Evolutionary conservation across 768 basidiomycete species (phyloP).

Genomic region (Boletus rufocinnamomeus): DNA sequence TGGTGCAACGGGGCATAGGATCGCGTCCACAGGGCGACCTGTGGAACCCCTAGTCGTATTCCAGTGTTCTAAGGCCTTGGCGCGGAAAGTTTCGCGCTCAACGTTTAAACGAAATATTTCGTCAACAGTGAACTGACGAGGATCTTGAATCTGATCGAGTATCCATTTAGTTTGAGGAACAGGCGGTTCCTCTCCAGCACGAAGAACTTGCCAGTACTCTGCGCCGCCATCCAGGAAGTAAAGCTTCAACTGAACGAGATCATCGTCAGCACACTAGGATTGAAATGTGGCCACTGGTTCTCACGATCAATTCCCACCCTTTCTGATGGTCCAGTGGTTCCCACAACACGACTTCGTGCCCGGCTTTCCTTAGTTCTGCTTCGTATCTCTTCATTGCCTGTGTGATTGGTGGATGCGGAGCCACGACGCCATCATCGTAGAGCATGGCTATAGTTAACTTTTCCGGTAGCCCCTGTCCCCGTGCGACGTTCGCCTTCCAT

Average conservation of each 20-base stretch:
- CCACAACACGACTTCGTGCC: conserved; percentile 56
- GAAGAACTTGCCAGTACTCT: conserved; percentile 44
- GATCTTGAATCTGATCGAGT: conserved; percentile 41
- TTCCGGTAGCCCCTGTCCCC: conserved; percentile 40
- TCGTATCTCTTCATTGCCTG: conserved; percentile 43
- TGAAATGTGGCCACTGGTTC: not conserved
- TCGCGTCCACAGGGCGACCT: conserved; percentile 49
- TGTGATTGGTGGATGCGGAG: conserved; percentile 49
- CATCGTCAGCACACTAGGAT: conserved; percentile 17
- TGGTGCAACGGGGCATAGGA: conserved; percentile 49
- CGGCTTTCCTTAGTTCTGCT: conserved; percentile 43
- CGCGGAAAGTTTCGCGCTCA: conserved; percentile 45
- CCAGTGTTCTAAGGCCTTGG: conserved; percentile 46
- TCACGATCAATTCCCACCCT: conserved; percentile 51
- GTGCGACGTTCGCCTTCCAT: conserved; percentile 44
- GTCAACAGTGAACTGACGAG: conserved; percentile 39
- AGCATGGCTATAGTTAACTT: conserved; percentile 49
- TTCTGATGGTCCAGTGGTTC: conserved; percentile 44
- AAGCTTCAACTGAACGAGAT: conserved; percentile 41
- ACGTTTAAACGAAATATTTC: conserved; percentile 48
- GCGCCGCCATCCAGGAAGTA: conserved; percentile 52
- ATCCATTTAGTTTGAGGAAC: conserved; percentile 50
- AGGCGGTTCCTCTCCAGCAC: conserved; percentile 34
- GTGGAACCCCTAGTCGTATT: conserved; percentile 38
- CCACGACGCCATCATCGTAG: conserved; percentile 52